Base-by-base conservation (phyloP, 1,139 yeast species). In the Candida neerlandica region DNA sequence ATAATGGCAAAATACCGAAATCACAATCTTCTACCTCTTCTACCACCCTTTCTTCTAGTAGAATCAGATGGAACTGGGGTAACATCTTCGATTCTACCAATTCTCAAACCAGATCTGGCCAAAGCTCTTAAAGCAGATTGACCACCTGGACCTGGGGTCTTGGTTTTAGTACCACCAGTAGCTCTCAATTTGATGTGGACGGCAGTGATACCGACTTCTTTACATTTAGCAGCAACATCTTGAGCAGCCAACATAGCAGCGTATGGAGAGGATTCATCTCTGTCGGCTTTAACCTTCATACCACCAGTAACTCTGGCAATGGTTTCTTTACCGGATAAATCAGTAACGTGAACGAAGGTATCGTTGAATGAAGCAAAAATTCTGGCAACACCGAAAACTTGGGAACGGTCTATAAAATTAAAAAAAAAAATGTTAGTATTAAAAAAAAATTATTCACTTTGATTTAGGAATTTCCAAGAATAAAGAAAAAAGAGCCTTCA, bases 81-180 rank as follows among this genome's bases (percentile, higher is more conserved):
- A 66, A 95, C 99, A 79, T 95, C 99, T 85, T 95, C 99, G 69
- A 95, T 95, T 84, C 99, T 92, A 73, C 99, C 99, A 67, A 95
- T 94, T 87, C 96, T 91, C 81, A 95, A 86, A 77, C 99, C 99
- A 63, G 98, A 91, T 86, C 99, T 92, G 72, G 99, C 99, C 73
- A 95, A 84, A 72, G 99, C 99, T 85, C 99, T 92, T 75, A 95
- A 84, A 78, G 99, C 99, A 62, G 98, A 89, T 85, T 94, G 99
- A 82, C 98, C 99, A 89, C 99, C 99, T 82, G 99, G 99, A 83
- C 99, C 99, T 79, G 99, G 99, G 77, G 99, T 92, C 90, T 95
- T 95, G 81, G 99, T 89, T 78, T 89, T 91, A 69, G 99, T 95
- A 86, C 99, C 99, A 86, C 99, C 99, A 66, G 98, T 92, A 75